phyloP scores from a whole-genome alignment of 257 asterid genomes.

The Salvia rosmarinus region DNA sequence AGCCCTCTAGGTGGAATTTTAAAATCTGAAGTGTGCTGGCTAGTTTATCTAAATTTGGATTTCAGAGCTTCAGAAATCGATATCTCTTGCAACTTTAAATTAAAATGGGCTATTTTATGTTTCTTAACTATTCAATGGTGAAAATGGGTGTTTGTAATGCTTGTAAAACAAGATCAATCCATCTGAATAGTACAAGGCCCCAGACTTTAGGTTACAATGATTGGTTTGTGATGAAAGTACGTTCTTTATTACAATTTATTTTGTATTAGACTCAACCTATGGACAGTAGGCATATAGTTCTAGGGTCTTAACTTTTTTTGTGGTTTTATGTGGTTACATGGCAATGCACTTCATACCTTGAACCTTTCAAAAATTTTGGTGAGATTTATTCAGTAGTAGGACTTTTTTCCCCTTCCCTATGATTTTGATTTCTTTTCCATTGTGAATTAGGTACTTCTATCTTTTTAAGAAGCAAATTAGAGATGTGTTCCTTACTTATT shows the following conservation, averaged over 20 bases:
- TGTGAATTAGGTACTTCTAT: neutral
- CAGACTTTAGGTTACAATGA: neutral
- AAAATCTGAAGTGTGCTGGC: neutral
- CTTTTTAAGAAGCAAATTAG: neutral
- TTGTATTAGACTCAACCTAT: no score
- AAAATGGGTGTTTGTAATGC: neutral
- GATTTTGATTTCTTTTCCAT: neutral
- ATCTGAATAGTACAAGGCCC: no score
- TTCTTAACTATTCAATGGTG: no score
- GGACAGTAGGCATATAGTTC: no score
- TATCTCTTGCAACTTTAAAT: neutral
- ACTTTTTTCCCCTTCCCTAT: neutral
- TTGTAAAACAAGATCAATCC: neutral
- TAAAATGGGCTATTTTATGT: neutral
- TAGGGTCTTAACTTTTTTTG: no score
- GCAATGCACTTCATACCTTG: no score
- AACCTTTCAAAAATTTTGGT: no score
- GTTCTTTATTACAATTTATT: no score
- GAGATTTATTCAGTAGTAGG: no score
- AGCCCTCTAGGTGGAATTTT: neutral
- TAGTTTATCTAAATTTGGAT: conserved; percentile 1
- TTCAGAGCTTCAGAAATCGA: neutral
- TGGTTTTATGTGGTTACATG: no score
- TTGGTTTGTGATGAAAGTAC: no score
- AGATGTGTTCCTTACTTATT: neutral